phyloP scores from a whole-genome alignment of 108 stramenopile species.

The Asterionellopsis glacialis region DNA sequence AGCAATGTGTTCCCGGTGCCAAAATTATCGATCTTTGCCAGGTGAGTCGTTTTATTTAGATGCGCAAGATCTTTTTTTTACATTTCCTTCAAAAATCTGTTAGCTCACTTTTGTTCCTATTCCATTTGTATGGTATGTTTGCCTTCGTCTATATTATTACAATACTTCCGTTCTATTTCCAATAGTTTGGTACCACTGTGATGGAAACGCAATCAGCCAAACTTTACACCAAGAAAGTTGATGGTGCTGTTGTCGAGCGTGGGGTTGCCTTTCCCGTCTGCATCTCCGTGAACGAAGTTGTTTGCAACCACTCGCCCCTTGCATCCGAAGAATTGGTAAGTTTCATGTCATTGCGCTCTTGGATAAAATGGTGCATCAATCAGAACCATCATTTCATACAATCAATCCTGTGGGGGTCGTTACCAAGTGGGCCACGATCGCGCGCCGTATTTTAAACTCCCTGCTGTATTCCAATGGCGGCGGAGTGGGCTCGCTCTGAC shows the following conservation, averaged over 20 bases:
- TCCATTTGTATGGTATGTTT: too few relatives aligned
- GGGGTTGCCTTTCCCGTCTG: constrained; percentile 99
- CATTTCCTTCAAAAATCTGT: neutral
- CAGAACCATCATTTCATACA: neutral
- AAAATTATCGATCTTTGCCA: constrained; percentile 90
- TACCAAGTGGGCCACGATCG: constrained; percentile 76
- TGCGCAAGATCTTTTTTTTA: neutral
- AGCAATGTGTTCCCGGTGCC: constrained; percentile 88
- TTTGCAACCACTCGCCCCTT: constrained; percentile 96
- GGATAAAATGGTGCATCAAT: too few relatives aligned
- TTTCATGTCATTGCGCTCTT: constrained; percentile 2
- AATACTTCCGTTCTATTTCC: too few relatives aligned
- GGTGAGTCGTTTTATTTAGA: constrained; percentile 7
- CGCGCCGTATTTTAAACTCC: constrained; percentile 27
- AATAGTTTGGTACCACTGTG: constrained; percentile 70
- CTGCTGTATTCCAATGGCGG: constrained; percentile 13
- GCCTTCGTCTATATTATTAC: too few relatives aligned
- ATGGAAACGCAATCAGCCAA: constrained; percentile 59
- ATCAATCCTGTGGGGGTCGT: constrained; percentile 50
- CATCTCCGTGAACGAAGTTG: constrained; percentile 96
- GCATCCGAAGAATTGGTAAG: constrained; percentile 81
- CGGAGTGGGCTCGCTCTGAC: constrained; percentile 51
- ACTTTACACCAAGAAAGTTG: constrained; percentile 85
- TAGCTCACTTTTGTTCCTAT: too few relatives aligned
- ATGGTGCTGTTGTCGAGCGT: constrained; percentile 82